Evolutionary conservation across 108 stramenopile genomes (phyloP), one percentile per base, ranked within the genome.

Genomic region (Nitzschia sp.): DNA sequence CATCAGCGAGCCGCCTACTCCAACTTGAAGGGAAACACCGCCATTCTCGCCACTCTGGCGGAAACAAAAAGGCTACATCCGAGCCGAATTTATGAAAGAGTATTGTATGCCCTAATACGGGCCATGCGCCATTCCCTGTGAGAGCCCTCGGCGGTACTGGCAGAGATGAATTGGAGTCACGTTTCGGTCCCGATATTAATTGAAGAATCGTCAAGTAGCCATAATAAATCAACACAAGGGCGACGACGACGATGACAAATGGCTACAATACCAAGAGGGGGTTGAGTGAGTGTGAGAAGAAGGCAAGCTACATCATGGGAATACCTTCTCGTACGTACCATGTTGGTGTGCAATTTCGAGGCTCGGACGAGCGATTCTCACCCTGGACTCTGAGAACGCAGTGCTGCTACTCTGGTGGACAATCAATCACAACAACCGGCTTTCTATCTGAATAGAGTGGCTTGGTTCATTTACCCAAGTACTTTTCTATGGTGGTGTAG

Each of bases 101-200:
- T 30, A 29, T 53, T 18, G 74, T 75, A 67, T 75, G 74, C 11
- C 74, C 74, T 21, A 57, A 68, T 35, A 75, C 74, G 3, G 74
- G 74, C 74, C 34, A 60, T 1, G 74, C 74, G 31, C 66, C 59
- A 60, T 75, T 66, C 1, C 74, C 74, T 11, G 66, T 38, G 35
- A 75, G 51, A 6, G 74, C 74, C 21, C 74, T 53, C 0, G 74
- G 74, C 31, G 74, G 74, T 19, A 49, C 66, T 2, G 66, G 74
- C 58, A 59, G 58, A 2, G 19, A 6, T 18, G 65, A 56, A 24
- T 31, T 25, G 19, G 33, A 18, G 28, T 75, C 74, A 26, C 74
- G 66, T 32, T n/a, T 29, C n/a, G 66, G 74, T 25, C 66, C 60
- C 25, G 57, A 75, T 55, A 75, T 66, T 26, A 75, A 18, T 68